These are phyloP conservation scores for Candida nanaspora DNA, from an alignment of 805 yeast species.

Conservation along the genomic window DNA sequence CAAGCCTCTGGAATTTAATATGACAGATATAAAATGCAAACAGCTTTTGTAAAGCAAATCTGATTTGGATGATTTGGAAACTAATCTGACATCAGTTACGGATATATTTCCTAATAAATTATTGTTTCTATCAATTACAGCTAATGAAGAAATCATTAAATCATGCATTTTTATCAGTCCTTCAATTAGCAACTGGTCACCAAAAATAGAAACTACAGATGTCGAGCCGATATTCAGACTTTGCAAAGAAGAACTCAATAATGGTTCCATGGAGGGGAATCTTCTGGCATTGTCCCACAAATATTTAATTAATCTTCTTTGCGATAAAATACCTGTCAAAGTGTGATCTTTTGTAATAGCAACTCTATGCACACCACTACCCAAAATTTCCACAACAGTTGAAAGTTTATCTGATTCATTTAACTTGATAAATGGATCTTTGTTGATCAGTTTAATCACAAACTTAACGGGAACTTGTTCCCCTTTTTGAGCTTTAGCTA, in stretches of 20 bases:
- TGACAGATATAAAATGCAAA: conserved; percentile 79
- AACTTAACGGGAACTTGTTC: conserved; percentile 88
- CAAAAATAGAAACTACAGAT: conserved; percentile 73
- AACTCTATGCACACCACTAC: conserved; percentile 93
- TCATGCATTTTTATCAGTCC: conserved; percentile 82
- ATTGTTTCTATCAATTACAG: conserved; percentile 77
- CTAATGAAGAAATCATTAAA: conserved; percentile 81
- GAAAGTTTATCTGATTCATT: conserved; percentile 62
- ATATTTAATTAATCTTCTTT: conserved; percentile 76
- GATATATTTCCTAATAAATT: conserved; percentile 86
- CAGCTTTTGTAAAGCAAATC: conserved; percentile 77
- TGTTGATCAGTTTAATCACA: conserved; percentile 76
- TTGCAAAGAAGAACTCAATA: conserved; percentile 59
- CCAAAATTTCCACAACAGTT: conserved; percentile 76
- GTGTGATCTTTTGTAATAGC: conserved; percentile 56
- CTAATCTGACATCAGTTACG: conserved; percentile 87
- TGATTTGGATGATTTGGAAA: conserved; percentile 81
- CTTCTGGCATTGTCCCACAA: conserved; percentile 90
- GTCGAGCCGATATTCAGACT: conserved; percentile 69
- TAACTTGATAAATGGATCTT: conserved; percentile 80
- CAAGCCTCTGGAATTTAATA: conserved; percentile 80
- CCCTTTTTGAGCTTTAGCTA: conserved; percentile 70
- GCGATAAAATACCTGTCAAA: conserved; percentile 82
- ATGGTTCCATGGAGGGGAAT: conserved; percentile 73
- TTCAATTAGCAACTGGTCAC: conserved; percentile 81